Evolutionary conservation across 805 yeast genomes (phyloP).

Genomic region (Kuraishia borneana): DNA sequence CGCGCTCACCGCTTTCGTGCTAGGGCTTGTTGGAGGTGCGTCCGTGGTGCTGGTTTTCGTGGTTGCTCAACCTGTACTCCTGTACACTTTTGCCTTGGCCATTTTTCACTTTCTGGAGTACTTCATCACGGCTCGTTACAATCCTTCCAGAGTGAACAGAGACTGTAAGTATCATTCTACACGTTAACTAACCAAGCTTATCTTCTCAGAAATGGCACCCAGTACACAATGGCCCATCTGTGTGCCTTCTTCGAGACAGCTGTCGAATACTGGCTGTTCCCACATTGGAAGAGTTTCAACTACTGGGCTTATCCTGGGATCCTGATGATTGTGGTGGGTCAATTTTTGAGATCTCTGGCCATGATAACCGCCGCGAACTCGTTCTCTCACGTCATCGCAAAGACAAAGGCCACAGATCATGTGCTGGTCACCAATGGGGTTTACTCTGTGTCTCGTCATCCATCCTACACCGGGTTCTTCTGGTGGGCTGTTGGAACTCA

Average conservation of each 20-base stretch:
- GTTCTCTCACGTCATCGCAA: slow-evolving; percentile 71
- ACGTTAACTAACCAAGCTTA: slow-evolving; percentile 23
- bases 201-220: slow-evolving; percentile 50
- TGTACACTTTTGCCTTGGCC: slow-evolving; percentile 43
- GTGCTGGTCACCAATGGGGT: slow-evolving; percentile 63
- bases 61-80: slow-evolving; percentile 22
- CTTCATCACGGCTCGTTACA: slow-evolving; percentile 65
- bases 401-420: slow-evolving; percentile 42
- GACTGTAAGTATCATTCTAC: slow-evolving; percentile 26
- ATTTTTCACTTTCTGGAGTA: slow-evolving; percentile 78
- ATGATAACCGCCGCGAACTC: slow-evolving; percentile 85
- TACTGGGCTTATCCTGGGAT: slow-evolving; percentile 32
- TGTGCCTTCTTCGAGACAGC: slow-evolving; percentile 40
- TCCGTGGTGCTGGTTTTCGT: slow-evolving; percentile 18
- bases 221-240: slow-evolving; percentile 46
- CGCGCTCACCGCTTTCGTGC: slow-evolving; percentile 27
- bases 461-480: slow-evolving; percentile 84
- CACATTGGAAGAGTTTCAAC: slow-evolving; percentile 18
- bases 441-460: slow-evolving; percentile 65
- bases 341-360: slow-evolving; percentile 55
- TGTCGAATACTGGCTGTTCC: slow-evolving; percentile 29
- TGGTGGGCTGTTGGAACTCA: slow-evolving; percentile 93
- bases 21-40: slow-evolving; percentile 33
- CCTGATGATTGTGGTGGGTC: slow-evolving; percentile 44
- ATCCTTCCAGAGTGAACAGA: slow-evolving; percentile 50